Percentiles rank a stretch among this genome's conserved stretches.
Conservation (phyloP, 139 green algal genomes). For the Picochlorum sp. region DNA sequence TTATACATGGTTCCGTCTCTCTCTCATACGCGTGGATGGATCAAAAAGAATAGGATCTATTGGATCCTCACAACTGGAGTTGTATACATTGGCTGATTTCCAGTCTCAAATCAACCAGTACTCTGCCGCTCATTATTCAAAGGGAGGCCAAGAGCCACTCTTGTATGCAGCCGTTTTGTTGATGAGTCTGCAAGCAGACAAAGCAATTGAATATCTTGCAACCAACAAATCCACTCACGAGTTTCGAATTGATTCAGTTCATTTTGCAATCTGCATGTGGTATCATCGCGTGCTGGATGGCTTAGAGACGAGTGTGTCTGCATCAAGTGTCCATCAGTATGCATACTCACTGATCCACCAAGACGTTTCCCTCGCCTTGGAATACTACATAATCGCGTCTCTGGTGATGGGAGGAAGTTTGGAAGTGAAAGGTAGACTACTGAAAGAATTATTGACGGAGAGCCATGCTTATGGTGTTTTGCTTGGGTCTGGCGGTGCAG, state of each 20-base stretch:
- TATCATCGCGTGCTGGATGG: conserved; percentile 28
- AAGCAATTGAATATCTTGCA: conserved; percentile 35
- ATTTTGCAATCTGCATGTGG: conserved; percentile 61
- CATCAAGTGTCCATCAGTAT: conserved; percentile 44
- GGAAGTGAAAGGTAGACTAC: conserved; percentile 22
- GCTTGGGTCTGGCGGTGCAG: conserved; percentile 41
- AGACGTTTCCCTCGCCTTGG: conserved; percentile 46
- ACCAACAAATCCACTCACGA: conserved; percentile 37
- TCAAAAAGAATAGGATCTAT: background rate
- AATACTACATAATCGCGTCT: conserved; percentile 72
- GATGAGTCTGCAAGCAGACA: conserved; percentile 58
- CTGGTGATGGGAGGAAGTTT: conserved; percentile 21
- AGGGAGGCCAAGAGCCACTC: conserved; percentile 59
- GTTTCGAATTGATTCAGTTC: conserved; percentile 58
- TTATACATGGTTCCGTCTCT: conserved; percentile 82
- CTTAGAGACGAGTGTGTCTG: conserved; percentile 1
- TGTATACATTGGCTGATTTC: conserved; percentile 53
- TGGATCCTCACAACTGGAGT: conserved; percentile 12
- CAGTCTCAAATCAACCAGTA: conserved; percentile 76
- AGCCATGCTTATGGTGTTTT: conserved; percentile 45
- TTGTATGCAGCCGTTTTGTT: conserved; percentile 78
- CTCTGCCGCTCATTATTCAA: conserved; percentile 65
- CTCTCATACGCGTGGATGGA: conserved; percentile 34
- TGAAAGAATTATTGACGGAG: conserved; percentile 53
- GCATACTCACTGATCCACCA: conserved; percentile 42